Percentiles rank a stretch among this genome's conserved stretches.
phyloP scores from a whole-genome alignment of 2,329 filamentous ascomycete genomes.

The Remersonia thermophila region DNA sequence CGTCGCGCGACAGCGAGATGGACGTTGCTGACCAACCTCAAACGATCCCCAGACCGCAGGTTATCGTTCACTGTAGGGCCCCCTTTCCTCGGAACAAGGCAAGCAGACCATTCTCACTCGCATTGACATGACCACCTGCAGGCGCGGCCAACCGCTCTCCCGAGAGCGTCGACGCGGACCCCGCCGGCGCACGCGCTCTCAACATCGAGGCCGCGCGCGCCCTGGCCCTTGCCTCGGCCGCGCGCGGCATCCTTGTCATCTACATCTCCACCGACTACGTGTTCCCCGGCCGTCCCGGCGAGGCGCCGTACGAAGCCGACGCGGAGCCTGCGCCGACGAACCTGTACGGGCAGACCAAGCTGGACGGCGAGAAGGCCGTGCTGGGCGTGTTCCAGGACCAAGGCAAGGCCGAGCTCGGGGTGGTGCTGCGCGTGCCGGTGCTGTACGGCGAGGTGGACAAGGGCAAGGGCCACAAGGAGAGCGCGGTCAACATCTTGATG shows the following conservation, averaged over 20 bases:
- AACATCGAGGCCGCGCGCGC: conserved; percentile 60
- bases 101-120: neutral
- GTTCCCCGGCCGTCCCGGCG: conserved; percentile 60
- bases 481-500: conserved; percentile 71
- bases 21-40: no score
- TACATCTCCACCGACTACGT: conserved; percentile 81
- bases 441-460: conserved; percentile 68
- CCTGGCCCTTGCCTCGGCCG: conserved; percentile 54
- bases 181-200: conserved; percentile 57
- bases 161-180: conserved; percentile 72
- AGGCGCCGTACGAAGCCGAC: conserved; percentile 66
- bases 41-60: conserved; percentile 33
- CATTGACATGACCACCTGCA: conserved; percentile 22
- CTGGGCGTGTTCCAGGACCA: conserved; percentile 45
- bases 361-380: conserved; percentile 51
- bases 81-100: no score
- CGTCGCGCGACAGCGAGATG: no score
- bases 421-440: conserved; percentile 70
- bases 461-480: conserved; percentile 54
- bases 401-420: conserved; percentile 40
- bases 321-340: conserved; percentile 60
- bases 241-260: conserved; percentile 50
- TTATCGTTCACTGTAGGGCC: conserved; percentile 73
- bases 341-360: conserved; percentile 53
- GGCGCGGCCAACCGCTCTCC: conserved; percentile 81